These are phyloP conservation scores for Simplicillium sp. DNA, from an alignment of 2,329 filamentous ascomycete species.

Conservation along the genomic window DNA sequence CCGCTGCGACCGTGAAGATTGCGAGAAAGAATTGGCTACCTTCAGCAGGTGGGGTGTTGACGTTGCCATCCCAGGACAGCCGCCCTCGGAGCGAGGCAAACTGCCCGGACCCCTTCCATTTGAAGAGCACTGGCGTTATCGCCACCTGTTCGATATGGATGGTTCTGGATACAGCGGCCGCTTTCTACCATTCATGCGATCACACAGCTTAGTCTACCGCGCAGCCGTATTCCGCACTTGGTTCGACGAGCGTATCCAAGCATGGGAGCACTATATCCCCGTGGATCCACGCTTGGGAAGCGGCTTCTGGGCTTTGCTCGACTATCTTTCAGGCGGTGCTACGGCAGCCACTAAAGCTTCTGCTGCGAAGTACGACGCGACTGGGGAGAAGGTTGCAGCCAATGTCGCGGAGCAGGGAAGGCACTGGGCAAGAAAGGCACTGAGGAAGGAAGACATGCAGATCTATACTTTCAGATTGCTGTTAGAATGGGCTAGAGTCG, in stretches of 20 bases:
- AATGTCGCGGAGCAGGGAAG: conserved; percentile 24
- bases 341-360: too few relatives aligned
- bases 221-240: conserved; percentile 50
- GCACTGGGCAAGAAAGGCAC: conserved; percentile 45
- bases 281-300: conserved; percentile 37
- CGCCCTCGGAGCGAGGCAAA: background rate
- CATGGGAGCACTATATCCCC: conserved; percentile 57
- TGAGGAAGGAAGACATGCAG: conserved; percentile 63
- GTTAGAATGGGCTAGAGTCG: conserved; percentile 59
- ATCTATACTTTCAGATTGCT: conserved; percentile 65
- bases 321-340: conserved; percentile 9
- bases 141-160: conserved; percentile 64
- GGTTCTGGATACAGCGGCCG: conserved; percentile 57
- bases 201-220: conserved; percentile 59
- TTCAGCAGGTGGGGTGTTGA: conserved; percentile 30
- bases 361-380: conserved; percentile 19
- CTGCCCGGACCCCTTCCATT: conserved; percentile 7
- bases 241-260: conserved; percentile 51
- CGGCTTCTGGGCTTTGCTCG: conserved; percentile 52
- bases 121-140: conserved; percentile 42
- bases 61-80: conserved; percentile 15
- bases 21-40: conserved; percentile 23
- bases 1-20: conserved; percentile 32
- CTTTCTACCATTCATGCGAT: conserved; percentile 58
- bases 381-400: conserved; percentile 10